phyloP scores from a whole-genome alignment of 2,329 filamentous ascomycete species.

The Epichloe festucae region DNA sequence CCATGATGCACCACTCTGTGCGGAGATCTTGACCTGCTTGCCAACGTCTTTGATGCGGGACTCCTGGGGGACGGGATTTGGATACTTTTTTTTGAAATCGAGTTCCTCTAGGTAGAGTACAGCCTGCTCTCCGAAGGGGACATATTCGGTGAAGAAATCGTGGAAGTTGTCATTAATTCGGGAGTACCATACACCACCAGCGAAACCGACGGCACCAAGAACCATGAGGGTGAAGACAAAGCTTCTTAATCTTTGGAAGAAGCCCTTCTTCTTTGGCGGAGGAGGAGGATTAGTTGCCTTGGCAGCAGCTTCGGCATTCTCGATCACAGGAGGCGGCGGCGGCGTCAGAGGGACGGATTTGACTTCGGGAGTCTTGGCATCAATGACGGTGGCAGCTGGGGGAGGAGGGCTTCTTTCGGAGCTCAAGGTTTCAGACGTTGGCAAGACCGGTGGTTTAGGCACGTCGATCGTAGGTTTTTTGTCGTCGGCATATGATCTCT shows the following conservation, averaged over 20 bases:
- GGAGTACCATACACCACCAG: conserved; percentile 82
- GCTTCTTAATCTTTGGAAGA: conserved; percentile 60
- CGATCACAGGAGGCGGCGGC: conserved; percentile 6
- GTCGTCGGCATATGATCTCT: conserved; percentile 46
- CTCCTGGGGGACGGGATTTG: conserved; percentile 29
- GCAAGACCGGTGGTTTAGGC: conserved; percentile 38
- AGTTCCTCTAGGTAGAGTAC: conserved; percentile 93
- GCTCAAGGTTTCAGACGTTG: conserved; percentile 39
- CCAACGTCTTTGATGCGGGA: conserved; percentile 42
- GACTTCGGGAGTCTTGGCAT: conserved; percentile 10
- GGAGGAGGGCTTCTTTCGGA: conserved; percentile 32
- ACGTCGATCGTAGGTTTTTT: conserved; percentile 37
- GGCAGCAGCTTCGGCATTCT: background rate
- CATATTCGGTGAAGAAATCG: conserved; percentile 96
- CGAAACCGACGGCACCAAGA: conserved; percentile 67
- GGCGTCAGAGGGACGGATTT: conserved; percentile 19
- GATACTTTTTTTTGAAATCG: conserved; percentile 81
- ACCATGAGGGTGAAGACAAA: conserved; percentile 66
- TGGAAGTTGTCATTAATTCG: conserved; percentile 95
- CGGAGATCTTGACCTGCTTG: conserved; percentile 67
- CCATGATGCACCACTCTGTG: conserved; percentile 76
- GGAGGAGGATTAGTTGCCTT: conserved; percentile 18
- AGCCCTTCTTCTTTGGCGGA: conserved; percentile 45
- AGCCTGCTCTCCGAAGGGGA: conserved; percentile 87
- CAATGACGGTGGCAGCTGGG: conserved; percentile 22